Evolutionary conservation across 306 rosid genomes (phyloP).

Genomic region (Comarum palustre): DNA sequence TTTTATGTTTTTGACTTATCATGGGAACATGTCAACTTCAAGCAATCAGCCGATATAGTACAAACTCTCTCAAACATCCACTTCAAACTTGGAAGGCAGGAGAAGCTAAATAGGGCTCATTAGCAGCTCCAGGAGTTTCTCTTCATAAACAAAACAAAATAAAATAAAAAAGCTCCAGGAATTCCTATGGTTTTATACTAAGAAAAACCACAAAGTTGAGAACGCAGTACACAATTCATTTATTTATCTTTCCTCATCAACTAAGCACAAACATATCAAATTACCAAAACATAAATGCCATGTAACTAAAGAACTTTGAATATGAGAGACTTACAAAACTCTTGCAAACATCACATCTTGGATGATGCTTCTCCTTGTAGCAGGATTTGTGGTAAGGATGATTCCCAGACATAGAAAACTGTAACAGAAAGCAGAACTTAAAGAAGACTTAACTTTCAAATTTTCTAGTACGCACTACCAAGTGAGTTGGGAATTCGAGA

Average conservation of each 20-base stretch:
- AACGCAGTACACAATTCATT: not conserved
- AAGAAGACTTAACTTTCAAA: constrained; percentile 1
- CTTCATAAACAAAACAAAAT: not conserved
- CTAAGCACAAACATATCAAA: not conserved
- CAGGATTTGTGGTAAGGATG: constrained; percentile 86
- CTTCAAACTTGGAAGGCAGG: not conserved
- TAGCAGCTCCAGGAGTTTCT: not conserved
- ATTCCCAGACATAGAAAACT: constrained; percentile 79
- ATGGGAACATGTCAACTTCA: not conserved
- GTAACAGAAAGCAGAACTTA: constrained; percentile 29
- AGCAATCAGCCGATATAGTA: not conserved
- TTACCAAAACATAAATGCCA: not conserved
- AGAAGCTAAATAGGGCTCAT: not conserved
- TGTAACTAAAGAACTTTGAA: constrained; percentile 5
- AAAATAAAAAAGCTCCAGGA: not conserved
- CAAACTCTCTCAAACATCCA: not conserved
- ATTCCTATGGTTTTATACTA: not conserved
- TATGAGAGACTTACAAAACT: constrained; percentile 62
- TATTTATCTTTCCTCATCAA: not conserved
- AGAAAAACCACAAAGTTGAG: not conserved
- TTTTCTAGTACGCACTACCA: not conserved
- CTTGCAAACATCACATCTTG: constrained; percentile 88
- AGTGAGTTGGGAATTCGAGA: constrained; percentile 4
- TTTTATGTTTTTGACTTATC: not conserved
- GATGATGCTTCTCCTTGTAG: constrained; percentile 86